phyloP scores from a whole-genome alignment of 345 rosid species.

The Mercurialis annua region DNA sequence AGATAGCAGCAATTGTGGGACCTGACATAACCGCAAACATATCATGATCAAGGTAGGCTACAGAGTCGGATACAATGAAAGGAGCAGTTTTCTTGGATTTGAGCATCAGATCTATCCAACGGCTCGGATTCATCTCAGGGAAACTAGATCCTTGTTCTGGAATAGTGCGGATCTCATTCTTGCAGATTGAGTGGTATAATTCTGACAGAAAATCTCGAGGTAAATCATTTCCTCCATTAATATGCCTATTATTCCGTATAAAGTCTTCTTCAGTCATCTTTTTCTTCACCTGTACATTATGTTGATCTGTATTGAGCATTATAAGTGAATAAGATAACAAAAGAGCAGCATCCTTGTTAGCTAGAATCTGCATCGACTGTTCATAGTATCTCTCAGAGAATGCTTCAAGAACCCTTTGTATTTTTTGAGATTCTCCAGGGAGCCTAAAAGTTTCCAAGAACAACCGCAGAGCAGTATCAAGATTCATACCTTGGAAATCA shows the following conservation, averaged over 20 bases:
- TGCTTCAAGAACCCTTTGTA: slow-evolving; percentile 97
- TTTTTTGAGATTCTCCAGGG: slow-evolving; percentile 98
- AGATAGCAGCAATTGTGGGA: slow-evolving; percentile 97
- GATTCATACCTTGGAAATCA: slow-evolving; percentile 93
- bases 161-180: slow-evolving; percentile 94
- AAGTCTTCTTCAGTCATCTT: slow-evolving; percentile 99
- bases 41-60: slow-evolving; percentile 90
- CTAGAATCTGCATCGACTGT: slow-evolving; percentile 87
- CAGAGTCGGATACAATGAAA: slow-evolving; percentile 68
- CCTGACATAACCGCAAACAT: slow-evolving; percentile 99
- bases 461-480: slow-evolving; percentile 89
- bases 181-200: slow-evolving; percentile 83
- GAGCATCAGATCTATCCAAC: slow-evolving; percentile 98
- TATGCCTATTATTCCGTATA: slow-evolving; percentile 86
- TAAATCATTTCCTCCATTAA: slow-evolving; percentile 87
- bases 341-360: slow-evolving; percentile 95
- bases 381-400: slow-evolving; percentile 96
- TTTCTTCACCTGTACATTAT: slow-evolving; percentile 94
- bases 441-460: slow-evolving; percentile 93
- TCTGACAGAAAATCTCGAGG: slow-evolving; percentile 87
- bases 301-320: slow-evolving; percentile 97
- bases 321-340: slow-evolving; percentile 88
- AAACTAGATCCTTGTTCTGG: slow-evolving; percentile 92
- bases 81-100: slow-evolving; percentile 93
- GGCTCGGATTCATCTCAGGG: slow-evolving; percentile 99